Conservation (phyloP, 345 rosid species). For the Eucalyptus cloeziana region DNA sequence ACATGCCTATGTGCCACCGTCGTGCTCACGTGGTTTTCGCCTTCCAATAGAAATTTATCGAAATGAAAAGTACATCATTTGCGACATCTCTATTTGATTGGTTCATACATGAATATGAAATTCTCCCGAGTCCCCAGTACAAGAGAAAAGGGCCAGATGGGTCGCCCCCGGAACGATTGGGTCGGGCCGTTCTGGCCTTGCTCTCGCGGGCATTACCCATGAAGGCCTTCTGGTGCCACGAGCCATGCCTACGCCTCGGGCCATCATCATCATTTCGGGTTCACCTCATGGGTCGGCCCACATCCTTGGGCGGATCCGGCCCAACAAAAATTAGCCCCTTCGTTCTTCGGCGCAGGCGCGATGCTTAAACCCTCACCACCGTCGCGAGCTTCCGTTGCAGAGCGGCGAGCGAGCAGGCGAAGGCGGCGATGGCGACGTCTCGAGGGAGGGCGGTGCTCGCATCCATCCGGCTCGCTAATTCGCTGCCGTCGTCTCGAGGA, state of each 20-base stretch:
- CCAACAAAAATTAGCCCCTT: background rate
- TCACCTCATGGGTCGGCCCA: background rate
- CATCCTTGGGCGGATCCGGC: background rate
- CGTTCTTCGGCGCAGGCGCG: background rate
- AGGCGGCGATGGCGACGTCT: slow-evolving; percentile 40
- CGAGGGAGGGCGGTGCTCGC: slow-evolving; percentile 34
- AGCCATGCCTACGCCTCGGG: background rate
- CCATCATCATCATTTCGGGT: background rate
- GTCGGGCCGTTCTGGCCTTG: background rate
- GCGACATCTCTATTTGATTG: background rate
- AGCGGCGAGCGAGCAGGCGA: background rate
- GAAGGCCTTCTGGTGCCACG: background rate
- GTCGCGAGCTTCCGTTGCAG: background rate
- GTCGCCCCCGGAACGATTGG: background rate
- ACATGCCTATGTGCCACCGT: background rate
- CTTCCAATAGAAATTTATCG: background rate
- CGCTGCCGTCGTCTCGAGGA: slow-evolving; percentile 14
- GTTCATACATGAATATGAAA: background rate
- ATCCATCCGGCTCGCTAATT: slow-evolving; percentile 21
- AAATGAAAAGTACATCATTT: background rate
- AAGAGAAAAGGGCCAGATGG: background rate
- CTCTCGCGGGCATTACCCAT: background rate
- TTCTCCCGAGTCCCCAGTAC: background rate
- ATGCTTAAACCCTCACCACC: background rate
- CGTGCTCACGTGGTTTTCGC: background rate